Base-by-base conservation (phyloP, 257 asterid species). In the Solanum chaucha region DNA sequence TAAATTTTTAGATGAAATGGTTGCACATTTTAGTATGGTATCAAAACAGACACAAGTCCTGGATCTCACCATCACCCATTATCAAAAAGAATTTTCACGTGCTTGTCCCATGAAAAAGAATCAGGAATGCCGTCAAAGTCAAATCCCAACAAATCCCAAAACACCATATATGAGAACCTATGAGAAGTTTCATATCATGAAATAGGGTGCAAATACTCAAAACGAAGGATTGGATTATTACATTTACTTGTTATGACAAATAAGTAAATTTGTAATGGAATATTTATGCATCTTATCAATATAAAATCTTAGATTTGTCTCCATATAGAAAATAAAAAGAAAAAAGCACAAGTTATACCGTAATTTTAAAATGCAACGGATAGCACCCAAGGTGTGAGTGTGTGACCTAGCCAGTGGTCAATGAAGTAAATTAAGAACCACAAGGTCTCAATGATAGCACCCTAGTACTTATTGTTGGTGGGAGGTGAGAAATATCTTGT, bases 401-500 rank as follows among this genome's bases (percentile, higher is more conserved):
- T n/a, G n/a, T 51, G 61, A 5, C 61, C n/a, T 51, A 0, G n/a
- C 61, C 2, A 51, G 9, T 17, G 10, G 9, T 51, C 10, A 51
- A 0, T 51, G n/a, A 51, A 51, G n/a, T 51, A 51, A 51, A 51
- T 51, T 5, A 51, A 2, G 61, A 51, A 17, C 9, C 61, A 51
- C n/a, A 0, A 17, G n/a, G 4, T 51, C 8, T 51, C 20, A 3
- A 15, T 8, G 8, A 51, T 51, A 51, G 8, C 22, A 15, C 59
- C 8, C 0, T 51, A 0, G 0, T 51, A 0, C 61, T 1, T 15
- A 2, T 51, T 17, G 3, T 51, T 51, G 61, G 61, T 17, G n/a
- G 10, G 8, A 51, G n/a, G 0, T 17, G 10, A 51, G 1, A 5
- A 51, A 51, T 51, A 51, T 51, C 9, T 0, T 0, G 61, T 51